Base-by-base conservation (phyloP, 2,329 filamentous ascomycete genomes). In the Cytospora schulzeri region DNA sequence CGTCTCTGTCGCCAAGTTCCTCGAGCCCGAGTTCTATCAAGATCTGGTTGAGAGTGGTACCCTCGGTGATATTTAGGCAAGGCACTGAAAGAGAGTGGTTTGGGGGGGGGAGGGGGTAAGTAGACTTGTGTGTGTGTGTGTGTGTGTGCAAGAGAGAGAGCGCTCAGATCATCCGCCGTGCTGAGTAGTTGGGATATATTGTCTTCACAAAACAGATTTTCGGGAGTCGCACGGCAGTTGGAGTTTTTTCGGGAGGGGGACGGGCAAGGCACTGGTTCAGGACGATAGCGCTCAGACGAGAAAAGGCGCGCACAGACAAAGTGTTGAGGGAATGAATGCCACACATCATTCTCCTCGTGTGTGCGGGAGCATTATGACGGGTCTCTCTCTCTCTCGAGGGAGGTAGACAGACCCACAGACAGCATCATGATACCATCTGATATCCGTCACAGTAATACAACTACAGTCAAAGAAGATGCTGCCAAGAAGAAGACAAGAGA, bases 21-120 rank as follows among this genome's bases (percentile, higher is more conserved):
- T 99, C 69, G 95, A 99, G 80, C 92, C 93, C 1, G 95, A 98
- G 76, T 87, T 98, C 67, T 96, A 96, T 80, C 88, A 90, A 76
- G 91, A 88, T 70, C 79, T 98, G 73, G 91, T 92, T 79, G 93
- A 96, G 77, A 95, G 91, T 71, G 94, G 94, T 2, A 88, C 96
- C 70, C 79, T 98, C 68, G 93, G 93, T 28, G 81, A 82, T 24
- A 67, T 62, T 14, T 75, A 68, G 31, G 29, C 67, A 15, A 53
- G 17, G 41, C 29, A 7, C 28, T 19, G 38, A 38, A 52, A 17
- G 50, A 15, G 17, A 28, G 28, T 26, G 35, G 14, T 38, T 19
- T 56, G 28, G 22, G n/a, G n/a, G n/a, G n/a, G n/a, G n/a, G n/a
- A n/a, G n/a, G n/a, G n/a, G n/a, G n/a, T n/a, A n/a, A n/a, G n/a